A percentile compares a stretch with the other conserved stretches of the same genome.
These are phyloP conservation scores for Alternaria gansuensis DNA, from an alignment of 2,329 filamentous ascomycete species.

Conservation along the genomic window DNA sequence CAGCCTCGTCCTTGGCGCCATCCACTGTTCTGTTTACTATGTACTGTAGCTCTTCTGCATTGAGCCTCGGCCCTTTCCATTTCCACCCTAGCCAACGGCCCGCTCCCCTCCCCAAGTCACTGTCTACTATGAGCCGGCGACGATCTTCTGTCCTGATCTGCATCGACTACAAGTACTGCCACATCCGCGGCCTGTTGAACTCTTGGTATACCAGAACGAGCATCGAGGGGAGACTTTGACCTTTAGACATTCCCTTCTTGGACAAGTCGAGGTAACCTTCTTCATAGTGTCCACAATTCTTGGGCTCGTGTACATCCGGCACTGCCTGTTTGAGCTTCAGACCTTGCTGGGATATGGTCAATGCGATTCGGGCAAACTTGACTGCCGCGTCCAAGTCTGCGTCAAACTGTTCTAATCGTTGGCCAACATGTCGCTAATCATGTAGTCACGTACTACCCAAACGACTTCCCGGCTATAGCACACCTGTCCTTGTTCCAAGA, in stretches of 20 bases:
- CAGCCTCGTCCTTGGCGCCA: conserved; percentile 1
- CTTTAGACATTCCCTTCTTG: not conserved
- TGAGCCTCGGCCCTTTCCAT: conserved; percentile 9
- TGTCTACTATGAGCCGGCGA: conserved; percentile 7
- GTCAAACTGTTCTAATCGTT: not conserved
- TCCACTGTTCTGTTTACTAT: conserved; percentile 2
- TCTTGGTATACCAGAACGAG: not conserved
- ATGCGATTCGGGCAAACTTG: conserved; percentile 16
- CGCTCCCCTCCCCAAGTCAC: conserved; percentile 14
- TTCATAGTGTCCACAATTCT: not conserved
- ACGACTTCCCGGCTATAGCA: not conserved
- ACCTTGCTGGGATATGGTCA: conserved; percentile 11
- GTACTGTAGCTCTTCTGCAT: conserved; percentile 5
- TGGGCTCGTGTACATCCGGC: conserved; percentile 17
- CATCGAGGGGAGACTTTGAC: not conserved
- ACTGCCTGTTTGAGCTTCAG: conserved; percentile 20
- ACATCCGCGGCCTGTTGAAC: not conserved
- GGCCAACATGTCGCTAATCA: not conserved
- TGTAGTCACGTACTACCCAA: conserved; percentile 3
- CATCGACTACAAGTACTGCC: not conserved
- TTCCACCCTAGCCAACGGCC: conserved; percentile 18
- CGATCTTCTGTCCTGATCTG: conserved; percentile 13
- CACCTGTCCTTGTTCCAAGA: conserved; percentile 1
- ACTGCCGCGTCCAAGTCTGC: not conserved
- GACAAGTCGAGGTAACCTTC: too few species aligned